A percentile compares a stretch with the other conserved stretches of the same genome.
Evolutionary conservation across 116 monocot genomes (phyloP).

Genomic region (Phalaenopsis hybrid): DNA sequence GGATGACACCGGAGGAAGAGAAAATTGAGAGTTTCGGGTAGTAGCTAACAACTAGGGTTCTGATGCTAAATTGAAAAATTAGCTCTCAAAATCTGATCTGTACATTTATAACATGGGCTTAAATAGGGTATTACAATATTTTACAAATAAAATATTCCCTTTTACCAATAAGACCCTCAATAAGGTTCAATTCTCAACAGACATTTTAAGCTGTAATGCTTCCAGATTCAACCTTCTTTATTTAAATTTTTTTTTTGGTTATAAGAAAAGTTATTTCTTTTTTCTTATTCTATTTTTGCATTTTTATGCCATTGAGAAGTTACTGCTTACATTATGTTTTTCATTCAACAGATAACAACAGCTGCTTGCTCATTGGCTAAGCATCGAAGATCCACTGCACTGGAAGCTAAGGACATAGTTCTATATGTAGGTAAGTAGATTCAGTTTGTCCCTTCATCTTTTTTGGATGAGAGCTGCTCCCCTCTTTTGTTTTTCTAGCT

Average conservation of each 20-base stretch:
- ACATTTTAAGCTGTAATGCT: not conserved
- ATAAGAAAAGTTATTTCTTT: not conserved
- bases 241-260: not conserved
- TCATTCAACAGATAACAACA: conserved; percentile 48
- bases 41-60: no score
- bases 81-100: no score
- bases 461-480: no score
- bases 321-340: not conserved
- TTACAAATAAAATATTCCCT: no score
- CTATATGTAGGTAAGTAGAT: conserved; percentile 67
- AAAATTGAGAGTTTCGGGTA: no score
- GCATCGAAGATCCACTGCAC: conserved; percentile 72
- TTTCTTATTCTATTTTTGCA: not conserved
- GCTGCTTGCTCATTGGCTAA: conserved; percentile 89
- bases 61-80: no score
- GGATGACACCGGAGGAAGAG: no score
- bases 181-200: no score
- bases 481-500: not conserved
- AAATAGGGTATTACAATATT: no score
- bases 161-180: no score
- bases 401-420: conserved; percentile 94
- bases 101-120: no score
- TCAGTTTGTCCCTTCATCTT: not conserved
- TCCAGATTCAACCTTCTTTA: not conserved
- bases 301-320: not conserved